A percentile compares a stretch with the other conserved stretches of the same genome.
Conservation (phyloP, 1,284 basidiomycete species). For the Pulchroboletus neoregius region DNA sequence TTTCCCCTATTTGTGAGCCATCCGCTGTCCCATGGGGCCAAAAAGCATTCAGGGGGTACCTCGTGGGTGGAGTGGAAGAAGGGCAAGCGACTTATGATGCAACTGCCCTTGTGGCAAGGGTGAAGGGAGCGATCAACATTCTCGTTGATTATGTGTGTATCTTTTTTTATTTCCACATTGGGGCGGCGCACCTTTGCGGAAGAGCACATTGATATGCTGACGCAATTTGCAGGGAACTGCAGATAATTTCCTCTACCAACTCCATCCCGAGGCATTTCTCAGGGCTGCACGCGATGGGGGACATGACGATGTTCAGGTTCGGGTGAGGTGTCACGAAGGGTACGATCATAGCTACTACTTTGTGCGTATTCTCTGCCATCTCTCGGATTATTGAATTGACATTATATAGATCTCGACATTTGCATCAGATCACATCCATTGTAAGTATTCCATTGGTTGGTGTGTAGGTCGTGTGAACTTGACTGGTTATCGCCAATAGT, state of each 20-base stretch:
- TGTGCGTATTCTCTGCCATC: constrained; percentile 48
- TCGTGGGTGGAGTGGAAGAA: constrained; percentile 74
- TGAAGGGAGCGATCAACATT: constrained; percentile 69
- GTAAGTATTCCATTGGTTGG: constrained; percentile 31
- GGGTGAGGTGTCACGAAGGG: constrained; percentile 78
- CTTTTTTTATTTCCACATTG: neutral
- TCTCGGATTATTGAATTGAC: constrained; percentile 61
- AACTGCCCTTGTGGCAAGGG: constrained; percentile 71
- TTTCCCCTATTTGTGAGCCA: constrained; percentile 91
- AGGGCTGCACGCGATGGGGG: constrained; percentile 72
- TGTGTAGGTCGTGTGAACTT: neutral
- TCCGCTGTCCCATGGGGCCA: constrained; percentile 86
- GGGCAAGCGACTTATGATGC: constrained; percentile 79
- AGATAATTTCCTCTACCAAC: constrained; percentile 88
- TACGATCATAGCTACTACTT: constrained; percentile 96
- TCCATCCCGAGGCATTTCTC: constrained; percentile 87
- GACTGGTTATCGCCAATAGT: constrained; percentile 41
- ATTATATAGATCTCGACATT: constrained; percentile 74
- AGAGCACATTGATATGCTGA: constrained; percentile 7
- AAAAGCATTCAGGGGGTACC: constrained; percentile 91
- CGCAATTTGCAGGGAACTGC: constrained; percentile 59
- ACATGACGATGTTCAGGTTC: constrained; percentile 72
- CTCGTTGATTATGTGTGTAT: constrained; percentile 74
- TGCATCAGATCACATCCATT: constrained; percentile 62
- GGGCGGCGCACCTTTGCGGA: too few relatives aligned